Evolutionary conservation across 306 rosid genomes (phyloP).

Genomic region (Abrus precatorius): DNA sequence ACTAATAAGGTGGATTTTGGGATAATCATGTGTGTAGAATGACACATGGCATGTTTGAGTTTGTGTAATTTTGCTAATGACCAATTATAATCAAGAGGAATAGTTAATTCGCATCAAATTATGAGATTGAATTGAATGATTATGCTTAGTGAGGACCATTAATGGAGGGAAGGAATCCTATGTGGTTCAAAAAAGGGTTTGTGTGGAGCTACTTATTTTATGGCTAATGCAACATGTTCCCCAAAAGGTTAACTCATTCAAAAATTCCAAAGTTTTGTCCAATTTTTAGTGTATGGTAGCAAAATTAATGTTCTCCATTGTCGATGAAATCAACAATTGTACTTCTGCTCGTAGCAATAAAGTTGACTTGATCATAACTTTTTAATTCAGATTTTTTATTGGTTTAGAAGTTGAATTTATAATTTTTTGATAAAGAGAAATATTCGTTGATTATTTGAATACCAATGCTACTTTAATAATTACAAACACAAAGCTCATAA

Average conservation of each 20-base stretch:
- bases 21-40: slow-evolving; percentile 45
- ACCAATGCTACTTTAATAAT: no score
- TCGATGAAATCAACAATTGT: slow-evolving; percentile 53
- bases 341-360: slow-evolving; percentile 2
- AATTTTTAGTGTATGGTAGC: slow-evolving; percentile 52
- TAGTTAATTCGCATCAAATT: background rate
- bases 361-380: slow-evolving; percentile 31
- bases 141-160: background rate
- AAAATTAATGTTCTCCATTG: slow-evolving; percentile 30
- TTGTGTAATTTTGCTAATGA: slow-evolving; percentile 8
- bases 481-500: no score
- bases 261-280: slow-evolving; percentile 52
- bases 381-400: slow-evolving; percentile 15
- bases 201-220: slow-evolving; percentile 12
- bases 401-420: background rate
- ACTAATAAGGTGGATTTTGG: slow-evolving; percentile 36
- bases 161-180: slow-evolving; percentile 45
- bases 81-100: background rate
- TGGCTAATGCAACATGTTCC: slow-evolving; percentile 42
- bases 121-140: background rate
- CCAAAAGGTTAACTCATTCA: slow-evolving; percentile 40
- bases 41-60: slow-evolving; percentile 45
- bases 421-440: background rate
- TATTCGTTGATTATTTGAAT: no score
- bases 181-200: slow-evolving; percentile 18